Conservation (phyloP, 1,284 basidiomycete genomes). For the Apiotrichum domesticum region DNA sequence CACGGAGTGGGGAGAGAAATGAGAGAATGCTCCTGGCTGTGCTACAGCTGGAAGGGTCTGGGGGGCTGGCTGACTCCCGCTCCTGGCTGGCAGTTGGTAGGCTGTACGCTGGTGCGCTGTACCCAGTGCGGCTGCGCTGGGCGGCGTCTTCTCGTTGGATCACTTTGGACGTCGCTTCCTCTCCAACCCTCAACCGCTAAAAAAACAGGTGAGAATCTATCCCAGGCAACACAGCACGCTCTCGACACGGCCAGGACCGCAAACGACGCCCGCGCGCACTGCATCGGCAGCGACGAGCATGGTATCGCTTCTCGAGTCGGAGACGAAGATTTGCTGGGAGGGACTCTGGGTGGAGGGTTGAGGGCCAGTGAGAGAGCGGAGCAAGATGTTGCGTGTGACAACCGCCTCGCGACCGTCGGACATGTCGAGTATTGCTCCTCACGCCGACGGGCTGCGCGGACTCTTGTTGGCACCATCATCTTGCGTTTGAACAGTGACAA, state of each 20-base stretch:
- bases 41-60: too few relatives aligned
- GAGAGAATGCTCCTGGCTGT: neutral
- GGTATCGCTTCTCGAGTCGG: too few relatives aligned
- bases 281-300: neutral
- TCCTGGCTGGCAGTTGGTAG: neutral
- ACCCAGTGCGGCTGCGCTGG: neutral
- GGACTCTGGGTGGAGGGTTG: too few relatives aligned
- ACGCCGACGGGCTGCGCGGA: too few relatives aligned
- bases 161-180: neutral
- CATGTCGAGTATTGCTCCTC: too few relatives aligned
- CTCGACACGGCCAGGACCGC: too few relatives aligned
- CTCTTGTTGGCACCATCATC: too few relatives aligned
- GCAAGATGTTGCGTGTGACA: too few relatives aligned
- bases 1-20: neutral
- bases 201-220: conserved; percentile 5
- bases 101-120: neutral
- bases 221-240: neutral
- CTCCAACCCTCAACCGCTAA: conserved; percentile 9
- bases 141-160: neutral
- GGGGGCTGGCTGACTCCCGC: neutral
- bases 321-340: too few relatives aligned
- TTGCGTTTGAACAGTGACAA: too few relatives aligned
- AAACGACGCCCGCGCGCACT: neutral
- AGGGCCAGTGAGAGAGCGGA: too few relatives aligned
- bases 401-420: too few relatives aligned